Percentiles rank a stretch among this genome's conserved stretches.
phyloP scores from a whole-genome alignment of 2,329 filamentous ascomycete genomes.

The Epichloe hybrida region DNA sequence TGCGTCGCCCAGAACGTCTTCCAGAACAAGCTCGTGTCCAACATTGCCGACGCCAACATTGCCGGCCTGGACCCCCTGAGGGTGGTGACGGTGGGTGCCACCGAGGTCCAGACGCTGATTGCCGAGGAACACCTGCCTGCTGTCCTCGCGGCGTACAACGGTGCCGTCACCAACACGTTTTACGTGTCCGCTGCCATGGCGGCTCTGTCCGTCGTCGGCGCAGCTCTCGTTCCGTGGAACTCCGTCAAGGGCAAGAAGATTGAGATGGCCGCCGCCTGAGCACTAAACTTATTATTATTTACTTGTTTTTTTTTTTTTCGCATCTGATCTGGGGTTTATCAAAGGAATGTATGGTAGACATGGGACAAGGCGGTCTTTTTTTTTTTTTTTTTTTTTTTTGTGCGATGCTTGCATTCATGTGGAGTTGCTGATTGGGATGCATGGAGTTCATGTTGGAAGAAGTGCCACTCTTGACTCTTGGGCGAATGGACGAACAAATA shows the following conservation, averaged over 20 bases:
- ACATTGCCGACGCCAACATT: constrained; percentile 2
- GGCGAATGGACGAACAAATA: background rate
- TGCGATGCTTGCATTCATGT: too few species aligned
- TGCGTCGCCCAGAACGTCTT: constrained; percentile 38
- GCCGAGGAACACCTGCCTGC: constrained; percentile 3
- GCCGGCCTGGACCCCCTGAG: constrained; percentile 1
- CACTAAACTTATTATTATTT: background rate
- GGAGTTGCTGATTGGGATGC: too few species aligned
- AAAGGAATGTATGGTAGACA: background rate
- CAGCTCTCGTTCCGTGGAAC: constrained; percentile 4
- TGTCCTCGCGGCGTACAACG: constrained; percentile 4
- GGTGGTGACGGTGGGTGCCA: constrained; percentile 3
- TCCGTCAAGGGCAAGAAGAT: constrained; percentile 7
- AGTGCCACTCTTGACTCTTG: too few species aligned
- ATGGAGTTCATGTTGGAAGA: background rate
- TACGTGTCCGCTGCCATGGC: constrained; percentile 5
- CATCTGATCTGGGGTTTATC: background rate
- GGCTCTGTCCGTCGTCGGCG: constrained; percentile 3
- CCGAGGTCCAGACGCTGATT: constrained; percentile 2
- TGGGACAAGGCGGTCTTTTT: background rate
- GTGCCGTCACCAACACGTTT: constrained; percentile 4
- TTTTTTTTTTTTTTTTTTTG: background rate
- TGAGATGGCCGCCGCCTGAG: constrained; percentile 4
- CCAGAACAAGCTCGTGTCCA: constrained; percentile 25
- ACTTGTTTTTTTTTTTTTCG: too few species aligned